phyloP scores from a whole-genome alignment of 2,329 filamentous ascomycete species.

The Colletotrichum lindemuthianum region DNA sequence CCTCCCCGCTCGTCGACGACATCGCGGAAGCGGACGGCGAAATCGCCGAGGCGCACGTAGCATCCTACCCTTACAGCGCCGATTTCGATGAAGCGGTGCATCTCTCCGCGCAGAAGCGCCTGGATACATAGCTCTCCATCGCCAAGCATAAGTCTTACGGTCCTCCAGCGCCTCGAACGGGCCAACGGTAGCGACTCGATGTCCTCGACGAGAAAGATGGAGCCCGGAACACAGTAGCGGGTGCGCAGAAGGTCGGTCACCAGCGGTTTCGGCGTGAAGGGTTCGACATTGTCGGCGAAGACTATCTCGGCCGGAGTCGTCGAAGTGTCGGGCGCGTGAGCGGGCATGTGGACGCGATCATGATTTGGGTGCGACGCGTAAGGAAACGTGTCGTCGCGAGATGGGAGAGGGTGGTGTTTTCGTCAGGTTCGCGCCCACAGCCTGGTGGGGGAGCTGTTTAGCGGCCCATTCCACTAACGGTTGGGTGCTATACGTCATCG shows the following conservation, averaged over 20 bases:
- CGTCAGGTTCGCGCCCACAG: not conserved
- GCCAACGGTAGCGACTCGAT: slow-evolving; percentile 51
- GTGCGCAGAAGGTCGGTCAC: slow-evolving; percentile 61
- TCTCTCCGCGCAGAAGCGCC: slow-evolving; percentile 55
- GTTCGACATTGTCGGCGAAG: slow-evolving; percentile 39
- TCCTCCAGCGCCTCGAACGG: slow-evolving; percentile 50
- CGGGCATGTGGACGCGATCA: slow-evolving; percentile 33
- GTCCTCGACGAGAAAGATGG: slow-evolving; percentile 61
- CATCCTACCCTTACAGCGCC: slow-evolving; percentile 58
- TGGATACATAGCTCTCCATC: slow-evolving; percentile 66
- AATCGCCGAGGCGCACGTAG: slow-evolving; percentile 58
- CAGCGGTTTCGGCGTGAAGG: slow-evolving; percentile 49
- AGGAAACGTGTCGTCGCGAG: not conserved
- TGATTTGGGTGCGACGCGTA: slow-evolving; percentile 5
- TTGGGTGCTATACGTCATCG: no score
- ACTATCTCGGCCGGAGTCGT: slow-evolving; percentile 27
- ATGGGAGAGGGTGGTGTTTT: slow-evolving; percentile 13
- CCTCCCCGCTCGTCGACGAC: slow-evolving; percentile 14
- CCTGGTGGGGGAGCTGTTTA: not conserved
- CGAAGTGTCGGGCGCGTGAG: slow-evolving; percentile 25
- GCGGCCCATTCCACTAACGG: no score
- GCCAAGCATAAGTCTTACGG: slow-evolving; percentile 59
- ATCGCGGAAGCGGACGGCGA: slow-evolving; percentile 36
- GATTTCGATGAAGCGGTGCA: slow-evolving; percentile 59
- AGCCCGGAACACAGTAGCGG: slow-evolving; percentile 56